Conservation (phyloP, 441 rosid species). For the Dalechampia spathulata region DNA sequence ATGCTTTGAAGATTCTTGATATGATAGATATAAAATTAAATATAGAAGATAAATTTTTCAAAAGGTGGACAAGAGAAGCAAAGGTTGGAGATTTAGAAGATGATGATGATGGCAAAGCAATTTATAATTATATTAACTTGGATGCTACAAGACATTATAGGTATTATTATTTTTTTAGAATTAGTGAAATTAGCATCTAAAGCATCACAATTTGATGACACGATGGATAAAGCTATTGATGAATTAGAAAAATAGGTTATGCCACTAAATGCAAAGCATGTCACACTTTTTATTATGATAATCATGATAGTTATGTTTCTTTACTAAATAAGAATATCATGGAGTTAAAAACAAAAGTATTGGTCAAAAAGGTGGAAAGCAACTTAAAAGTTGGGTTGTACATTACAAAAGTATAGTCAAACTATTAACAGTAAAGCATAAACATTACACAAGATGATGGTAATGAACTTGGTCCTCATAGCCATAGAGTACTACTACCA, state of each 20-base stretch:
- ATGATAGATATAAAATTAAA: conserved; percentile 4
- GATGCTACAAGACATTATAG: not conserved
- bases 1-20: conserved; percentile 7
- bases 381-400: not conserved
- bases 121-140: not conserved
- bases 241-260: not conserved
- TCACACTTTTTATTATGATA: not conserved
- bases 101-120: not conserved
- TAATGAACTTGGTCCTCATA: too few relatives aligned
- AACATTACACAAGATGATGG: too few relatives aligned
- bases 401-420: too few relatives aligned
- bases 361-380: not conserved
- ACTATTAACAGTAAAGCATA: too few relatives aligned
- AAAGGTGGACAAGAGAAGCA: conserved; percentile 6
- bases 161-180: not conserved
- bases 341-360: not conserved
- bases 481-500: too few relatives aligned
- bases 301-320: not conserved
- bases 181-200: conserved; percentile 6
- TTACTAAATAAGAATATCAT: not conserved
- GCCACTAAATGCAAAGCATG: not conserved
- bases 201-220: not conserved
- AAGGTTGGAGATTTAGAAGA: not conserved
- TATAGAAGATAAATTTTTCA: not conserved
- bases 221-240: not conserved